Base-by-base conservation (phyloP, 2,329 filamentous ascomycete genomes). In the Mollisiaceae sp. region DNA sequence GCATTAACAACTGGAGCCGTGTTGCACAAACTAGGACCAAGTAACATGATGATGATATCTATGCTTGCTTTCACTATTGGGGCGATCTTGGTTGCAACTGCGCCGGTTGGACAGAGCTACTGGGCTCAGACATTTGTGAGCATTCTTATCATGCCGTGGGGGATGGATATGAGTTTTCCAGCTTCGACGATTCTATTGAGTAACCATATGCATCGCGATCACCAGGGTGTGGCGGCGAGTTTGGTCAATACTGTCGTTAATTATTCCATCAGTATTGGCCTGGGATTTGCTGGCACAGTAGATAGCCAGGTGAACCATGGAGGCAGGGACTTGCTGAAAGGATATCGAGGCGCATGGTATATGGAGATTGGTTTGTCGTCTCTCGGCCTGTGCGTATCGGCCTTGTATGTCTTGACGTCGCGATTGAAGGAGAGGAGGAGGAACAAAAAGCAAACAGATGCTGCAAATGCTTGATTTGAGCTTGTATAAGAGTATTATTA, bases 121-220 rank as follows among this genome's bases (percentile, higher is more conserved):
- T 91, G 89, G 89, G 80, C 79, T 20, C 84, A 89, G 67, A 80
- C 83, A 0, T 91, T 91, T 72, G 80, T 88, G 11, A 81, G 81
- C 2, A 79, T 86, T 4, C 27, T 90, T 2, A 72, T 91, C 55
- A 86, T 85, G 76, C 77, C 79, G 2, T 74, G 80, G 72, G 82
- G 81, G 43, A 82, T 82, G 0, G 87, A 91, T 73, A 89, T 90
- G 82, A 85, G 81, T 1, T 85, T 81, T 62, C 80, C 82, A 0
- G 81, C 82, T 0, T 81, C 82, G 0, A 83, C 85, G 59, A 82
- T 86, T 9, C 82, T 86, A 62, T 80, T 83, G 0, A 85, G 83
- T 62, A 84, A 85, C 63, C 79, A 78, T 0, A 83, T 86, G 36
- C 76, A 71, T 2, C 76, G 78, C 2, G 77, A 78, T 5, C 78